These are phyloP conservation scores for Trichoderma gamsii DNA, from an alignment of 495 filamentous ascomycete species.

Conservation along the genomic window DNA sequence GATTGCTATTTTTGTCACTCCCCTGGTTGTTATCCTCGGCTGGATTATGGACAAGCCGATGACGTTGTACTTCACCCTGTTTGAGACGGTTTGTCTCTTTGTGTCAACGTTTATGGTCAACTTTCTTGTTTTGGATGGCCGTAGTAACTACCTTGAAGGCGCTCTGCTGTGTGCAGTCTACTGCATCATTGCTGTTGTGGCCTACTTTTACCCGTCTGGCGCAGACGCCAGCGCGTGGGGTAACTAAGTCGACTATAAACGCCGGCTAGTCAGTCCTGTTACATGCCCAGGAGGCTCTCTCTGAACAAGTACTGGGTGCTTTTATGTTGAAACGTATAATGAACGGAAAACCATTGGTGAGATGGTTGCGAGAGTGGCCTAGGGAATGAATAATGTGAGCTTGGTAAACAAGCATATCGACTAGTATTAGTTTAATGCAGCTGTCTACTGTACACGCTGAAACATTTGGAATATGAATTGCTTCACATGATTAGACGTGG, in stretches of 20 bases:
- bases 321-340: no score
- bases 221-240: slow-evolving; percentile 41
- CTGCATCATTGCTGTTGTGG: slow-evolving; percentile 65
- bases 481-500: background rate
- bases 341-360: background rate
- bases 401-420: background rate
- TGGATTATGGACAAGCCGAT: slow-evolving; percentile 79
- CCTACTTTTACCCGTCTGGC: slow-evolving; percentile 57
- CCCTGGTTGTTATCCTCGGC: slow-evolving; percentile 80
- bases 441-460: background rate
- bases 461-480: no score
- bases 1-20: slow-evolving; percentile 84
- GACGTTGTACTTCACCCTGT: slow-evolving; percentile 85
- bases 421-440: background rate
- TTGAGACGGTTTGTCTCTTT: slow-evolving; percentile 83
- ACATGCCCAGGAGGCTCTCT: background rate
- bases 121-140: slow-evolving; percentile 79
- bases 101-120: slow-evolving; percentile 86
- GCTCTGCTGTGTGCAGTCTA: slow-evolving; percentile 76
- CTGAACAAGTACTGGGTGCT: background rate
- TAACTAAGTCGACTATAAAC: slow-evolving; percentile 17
- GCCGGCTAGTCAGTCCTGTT: background rate
- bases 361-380: background rate
- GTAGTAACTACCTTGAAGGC: slow-evolving; percentile 86
- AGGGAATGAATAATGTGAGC: background rate